A percentile compares a stretch with the other conserved stretches of the same genome.
These are phyloP conservation scores for Drechslerella stenobrocha DNA, from an alignment of 2,329 filamentous ascomycete species.

Conservation along the genomic window DNA sequence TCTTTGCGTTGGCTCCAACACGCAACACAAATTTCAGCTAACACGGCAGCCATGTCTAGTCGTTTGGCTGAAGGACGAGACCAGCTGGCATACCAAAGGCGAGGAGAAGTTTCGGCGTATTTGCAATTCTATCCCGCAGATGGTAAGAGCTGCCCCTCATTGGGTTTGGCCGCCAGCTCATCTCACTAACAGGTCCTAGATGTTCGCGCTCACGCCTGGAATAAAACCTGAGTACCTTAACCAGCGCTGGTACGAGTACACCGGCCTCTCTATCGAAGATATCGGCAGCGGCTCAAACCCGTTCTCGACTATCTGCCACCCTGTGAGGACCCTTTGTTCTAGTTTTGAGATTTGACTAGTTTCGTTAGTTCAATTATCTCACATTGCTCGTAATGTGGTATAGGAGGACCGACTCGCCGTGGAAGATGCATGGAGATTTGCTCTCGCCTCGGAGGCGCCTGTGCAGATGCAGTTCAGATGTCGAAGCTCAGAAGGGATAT, in stretches of 20 bases:
- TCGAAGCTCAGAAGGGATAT: conserved; percentile 67
- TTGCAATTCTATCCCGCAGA: conserved; percentile 45
- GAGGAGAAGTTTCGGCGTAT: conserved; percentile 43
- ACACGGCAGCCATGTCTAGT: conserved; percentile 15
- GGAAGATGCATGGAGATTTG: conserved; percentile 36
- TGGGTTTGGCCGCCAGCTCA: no score
- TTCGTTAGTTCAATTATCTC: conserved; percentile 7
- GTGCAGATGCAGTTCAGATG: conserved; percentile 71
- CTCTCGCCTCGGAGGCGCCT: conserved; percentile 65
- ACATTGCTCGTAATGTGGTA: neutral
- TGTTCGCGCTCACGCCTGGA: conserved; percentile 38
- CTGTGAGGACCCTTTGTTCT: conserved; percentile 23
- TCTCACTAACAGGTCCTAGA: conserved; percentile 4
- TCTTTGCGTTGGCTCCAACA: conserved; percentile 45
- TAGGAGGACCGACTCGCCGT: conserved; percentile 42
- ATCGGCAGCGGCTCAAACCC: conserved; percentile 19
- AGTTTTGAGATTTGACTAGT: no score
- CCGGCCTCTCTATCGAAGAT: conserved; percentile 32
- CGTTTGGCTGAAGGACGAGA: conserved; percentile 48
- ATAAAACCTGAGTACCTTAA: conserved; percentile 47
- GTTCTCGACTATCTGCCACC: conserved; percentile 40
- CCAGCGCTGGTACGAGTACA: conserved; percentile 48
- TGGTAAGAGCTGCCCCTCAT: conserved; percentile 11
- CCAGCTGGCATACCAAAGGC: conserved; percentile 40
- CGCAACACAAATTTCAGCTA: conserved; percentile 11